Conservation (phyloP, 345 rosid genomes). For the Camelina laxa region DNA sequence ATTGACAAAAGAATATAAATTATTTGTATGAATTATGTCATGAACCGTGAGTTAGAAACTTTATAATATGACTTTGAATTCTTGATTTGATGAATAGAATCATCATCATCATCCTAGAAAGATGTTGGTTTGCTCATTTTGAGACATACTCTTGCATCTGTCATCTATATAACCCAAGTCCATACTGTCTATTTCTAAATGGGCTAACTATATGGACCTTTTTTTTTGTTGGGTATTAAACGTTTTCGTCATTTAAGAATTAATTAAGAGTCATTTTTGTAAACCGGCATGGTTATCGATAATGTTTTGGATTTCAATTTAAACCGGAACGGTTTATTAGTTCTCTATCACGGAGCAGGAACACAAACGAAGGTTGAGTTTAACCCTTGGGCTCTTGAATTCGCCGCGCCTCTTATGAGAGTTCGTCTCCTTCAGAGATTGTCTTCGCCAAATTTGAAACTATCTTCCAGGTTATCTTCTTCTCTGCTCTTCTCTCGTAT, state of each 20-base stretch:
- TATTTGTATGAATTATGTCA: neutral
- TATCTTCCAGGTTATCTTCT: neutral
- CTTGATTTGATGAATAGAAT: neutral
- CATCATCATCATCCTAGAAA: neutral
- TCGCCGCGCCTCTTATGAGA: neutral
- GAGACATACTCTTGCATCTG: neutral
- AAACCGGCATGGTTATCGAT: neutral
- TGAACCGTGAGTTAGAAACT: neutral
- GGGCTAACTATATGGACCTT: no score
- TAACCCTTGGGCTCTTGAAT: slow-evolving; percentile 1
- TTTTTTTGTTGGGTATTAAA: no score
- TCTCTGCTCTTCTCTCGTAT: slow-evolving; percentile 1
- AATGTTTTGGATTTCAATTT: neutral
- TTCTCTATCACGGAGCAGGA: neutral
- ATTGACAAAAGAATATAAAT: neutral
- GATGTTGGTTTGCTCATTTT: neutral
- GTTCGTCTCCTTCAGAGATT: neutral
- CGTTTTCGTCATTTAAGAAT: no score
- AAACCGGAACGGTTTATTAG: neutral
- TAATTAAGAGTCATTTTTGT: neutral
- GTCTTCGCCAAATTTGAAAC: neutral
- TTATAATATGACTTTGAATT: neutral
- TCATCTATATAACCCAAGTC: no score
- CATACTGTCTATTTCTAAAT: no score
- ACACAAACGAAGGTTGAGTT: neutral